Evolutionary conservation across 768 basidiomycete genomes (phyloP).

Genomic region (Mycena venus): DNA sequence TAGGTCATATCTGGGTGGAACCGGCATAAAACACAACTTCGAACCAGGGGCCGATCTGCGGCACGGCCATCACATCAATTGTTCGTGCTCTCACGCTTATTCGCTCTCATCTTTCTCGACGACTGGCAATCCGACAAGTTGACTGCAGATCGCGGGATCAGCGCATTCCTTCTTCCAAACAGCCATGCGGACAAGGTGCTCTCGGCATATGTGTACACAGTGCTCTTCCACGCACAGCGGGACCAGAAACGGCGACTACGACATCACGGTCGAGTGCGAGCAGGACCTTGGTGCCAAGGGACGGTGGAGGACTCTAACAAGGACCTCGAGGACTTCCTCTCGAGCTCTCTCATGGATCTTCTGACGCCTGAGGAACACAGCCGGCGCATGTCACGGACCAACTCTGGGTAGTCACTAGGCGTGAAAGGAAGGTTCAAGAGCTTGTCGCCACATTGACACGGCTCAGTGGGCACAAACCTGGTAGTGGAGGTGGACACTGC

Average conservation of each 20-base stretch:
- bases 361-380: slow-evolving; percentile 90
- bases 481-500: slow-evolving; percentile 61
- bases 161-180: too few species aligned
- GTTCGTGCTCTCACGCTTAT: too few species aligned
- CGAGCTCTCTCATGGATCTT: slow-evolving; percentile 89
- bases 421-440: slow-evolving; percentile 1
- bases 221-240: too few species aligned
- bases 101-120: too few species aligned
- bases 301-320: slow-evolving; percentile 67
- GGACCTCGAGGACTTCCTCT: slow-evolving; percentile 91
- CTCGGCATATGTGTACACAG: too few species aligned
- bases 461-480: slow-evolving; percentile 28
- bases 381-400: slow-evolving; percentile 85
- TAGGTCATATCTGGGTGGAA: too few species aligned
- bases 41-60: too few species aligned
- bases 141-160: too few species aligned
- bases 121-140: too few species aligned
- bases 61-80: too few species aligned
- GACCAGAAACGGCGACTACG: slow-evolving; percentile 50
- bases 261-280: slow-evolving; percentile 56
- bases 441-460: slow-evolving; percentile 30
- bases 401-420: slow-evolving; percentile 56
- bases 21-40: too few species aligned
- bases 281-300: slow-evolving; percentile 42
- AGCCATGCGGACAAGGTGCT: too few species aligned